phyloP scores from a whole-genome alignment of 1,284 basidiomycete genomes.

The Phellinidium pouzarii region DNA sequence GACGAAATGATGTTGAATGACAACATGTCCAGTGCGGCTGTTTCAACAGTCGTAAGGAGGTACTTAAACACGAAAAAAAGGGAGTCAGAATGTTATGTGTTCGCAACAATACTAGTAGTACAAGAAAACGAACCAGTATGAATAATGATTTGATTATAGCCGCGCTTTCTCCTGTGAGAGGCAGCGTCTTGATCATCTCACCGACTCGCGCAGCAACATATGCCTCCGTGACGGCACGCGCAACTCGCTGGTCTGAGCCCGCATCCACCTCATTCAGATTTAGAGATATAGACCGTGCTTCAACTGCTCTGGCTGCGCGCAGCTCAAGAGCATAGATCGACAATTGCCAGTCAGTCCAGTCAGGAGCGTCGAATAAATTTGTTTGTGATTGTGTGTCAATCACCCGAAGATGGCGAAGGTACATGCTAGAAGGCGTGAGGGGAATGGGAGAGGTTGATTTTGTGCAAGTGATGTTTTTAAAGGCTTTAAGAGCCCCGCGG shows the following conservation, averaged over 20 bases:
- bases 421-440: conserved; percentile 44
- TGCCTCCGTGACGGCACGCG: conserved; percentile 60
- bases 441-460: neutral
- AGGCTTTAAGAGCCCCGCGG: conserved; percentile 59
- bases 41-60: conserved; percentile 53
- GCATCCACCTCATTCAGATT: conserved; percentile 39
- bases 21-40: conserved; percentile 50
- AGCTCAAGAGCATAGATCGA: conserved; percentile 48
- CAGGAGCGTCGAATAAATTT: conserved; percentile 18
- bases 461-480: conserved; percentile 23
- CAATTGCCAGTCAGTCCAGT: conserved; percentile 34
- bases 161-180: conserved; percentile 27
- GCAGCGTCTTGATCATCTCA: conserved; percentile 34
- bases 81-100: neutral
- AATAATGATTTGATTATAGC: conserved; percentile 8
- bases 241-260: conserved; percentile 45
- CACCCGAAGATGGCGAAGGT: conserved; percentile 43
- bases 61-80: conserved; percentile 36
- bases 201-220: conserved; percentile 53
- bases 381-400: conserved; percentile 20
- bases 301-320: conserved; percentile 55
- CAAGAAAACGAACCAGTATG: conserved; percentile 4
- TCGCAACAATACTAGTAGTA: neutral
- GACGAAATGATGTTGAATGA: conserved; percentile 42
- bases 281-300: conserved; percentile 34